These are phyloP conservation scores for Ormosia emarginata DNA, from an alignment of 306 rosid species.

Conservation along the genomic window DNA sequence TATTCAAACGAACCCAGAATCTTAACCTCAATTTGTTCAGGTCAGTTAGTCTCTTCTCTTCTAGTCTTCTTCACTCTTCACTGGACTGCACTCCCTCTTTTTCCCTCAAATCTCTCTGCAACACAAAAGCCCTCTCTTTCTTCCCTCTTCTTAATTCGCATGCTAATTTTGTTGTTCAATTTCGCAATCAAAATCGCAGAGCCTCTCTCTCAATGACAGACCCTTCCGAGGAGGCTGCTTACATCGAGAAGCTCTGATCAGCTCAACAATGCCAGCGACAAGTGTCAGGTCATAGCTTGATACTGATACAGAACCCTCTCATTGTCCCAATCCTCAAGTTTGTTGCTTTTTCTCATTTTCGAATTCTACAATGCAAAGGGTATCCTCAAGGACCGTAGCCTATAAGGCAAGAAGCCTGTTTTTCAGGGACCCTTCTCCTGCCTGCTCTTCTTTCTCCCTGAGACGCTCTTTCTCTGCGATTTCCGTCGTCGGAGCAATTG, in stretches of 20 bases:
- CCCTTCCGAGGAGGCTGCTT: constrained; percentile 61
- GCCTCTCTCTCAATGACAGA: constrained; percentile 52
- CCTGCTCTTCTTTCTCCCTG: too few relatives aligned
- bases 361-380: constrained; percentile 41
- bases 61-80: too few relatives aligned
- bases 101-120: background rate
- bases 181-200: constrained; percentile 22
- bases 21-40: too few relatives aligned
- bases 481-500: constrained; percentile 10
- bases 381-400: constrained; percentile 33
- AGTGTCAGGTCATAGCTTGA: constrained; percentile 56
- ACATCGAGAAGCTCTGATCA: constrained; percentile 93
- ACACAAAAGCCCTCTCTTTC: background rate
- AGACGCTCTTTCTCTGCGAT: constrained; percentile 28
- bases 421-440: constrained; percentile 6
- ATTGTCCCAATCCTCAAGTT: background rate
- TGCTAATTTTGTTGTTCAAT: constrained; percentile 36
- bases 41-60: background rate
- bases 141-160: background rate
- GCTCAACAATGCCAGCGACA: constrained; percentile 82
- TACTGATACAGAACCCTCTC: too few relatives aligned
- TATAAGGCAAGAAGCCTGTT: constrained; percentile 9
- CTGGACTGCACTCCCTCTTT: too few relatives aligned
- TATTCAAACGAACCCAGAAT: too few relatives aligned
- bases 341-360: background rate